Evolutionary conservation across 805 yeast genomes (phyloP).

Genomic region (Saturnispora sanitii): DNA sequence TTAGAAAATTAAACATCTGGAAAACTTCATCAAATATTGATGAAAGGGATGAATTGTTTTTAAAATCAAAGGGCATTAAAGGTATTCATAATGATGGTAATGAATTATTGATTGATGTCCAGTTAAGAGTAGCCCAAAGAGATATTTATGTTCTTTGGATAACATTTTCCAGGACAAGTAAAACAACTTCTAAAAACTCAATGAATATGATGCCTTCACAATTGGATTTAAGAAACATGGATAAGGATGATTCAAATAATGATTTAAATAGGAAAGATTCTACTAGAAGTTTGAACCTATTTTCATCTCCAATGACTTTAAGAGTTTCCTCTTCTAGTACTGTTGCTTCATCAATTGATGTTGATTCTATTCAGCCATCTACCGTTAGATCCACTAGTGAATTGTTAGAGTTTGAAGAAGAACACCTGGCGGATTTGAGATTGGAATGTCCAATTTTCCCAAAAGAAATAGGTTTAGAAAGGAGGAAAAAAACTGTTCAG

Average conservation of each 20-base stretch:
- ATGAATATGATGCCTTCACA: constrained; percentile 8
- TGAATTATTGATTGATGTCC: constrained; percentile 60
- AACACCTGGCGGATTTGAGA: constrained; percentile 25
- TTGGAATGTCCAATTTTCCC: constrained; percentile 33
- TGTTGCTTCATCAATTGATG: constrained; percentile 8
- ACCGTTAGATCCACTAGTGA: constrained; percentile 3
- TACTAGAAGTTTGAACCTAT: not conserved
- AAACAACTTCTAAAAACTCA: not conserved
- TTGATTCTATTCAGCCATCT: not conserved
- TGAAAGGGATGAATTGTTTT: constrained; percentile 42
- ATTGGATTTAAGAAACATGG: constrained; percentile 6
- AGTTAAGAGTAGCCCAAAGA: constrained; percentile 56
- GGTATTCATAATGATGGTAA: constrained; percentile 68
- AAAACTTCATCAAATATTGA: constrained; percentile 20
- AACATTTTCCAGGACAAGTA: constrained; percentile 55
- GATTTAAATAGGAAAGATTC: constrained; percentile 1
- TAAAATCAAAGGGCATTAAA: constrained; percentile 54
- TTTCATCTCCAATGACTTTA: not conserved
- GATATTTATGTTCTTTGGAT: constrained; percentile 70
- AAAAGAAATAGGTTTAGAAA: constrained; percentile 49
- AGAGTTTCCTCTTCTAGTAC: constrained; percentile 4
- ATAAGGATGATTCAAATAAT: constrained; percentile 6
- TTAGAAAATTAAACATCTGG: constrained; percentile 56
- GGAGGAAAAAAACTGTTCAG: constrained; percentile 59
- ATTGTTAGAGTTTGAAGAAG: constrained; percentile 11